Conservation (phyloP, 345 rosid genomes). For the Sonneratia caseolaris region DNA sequence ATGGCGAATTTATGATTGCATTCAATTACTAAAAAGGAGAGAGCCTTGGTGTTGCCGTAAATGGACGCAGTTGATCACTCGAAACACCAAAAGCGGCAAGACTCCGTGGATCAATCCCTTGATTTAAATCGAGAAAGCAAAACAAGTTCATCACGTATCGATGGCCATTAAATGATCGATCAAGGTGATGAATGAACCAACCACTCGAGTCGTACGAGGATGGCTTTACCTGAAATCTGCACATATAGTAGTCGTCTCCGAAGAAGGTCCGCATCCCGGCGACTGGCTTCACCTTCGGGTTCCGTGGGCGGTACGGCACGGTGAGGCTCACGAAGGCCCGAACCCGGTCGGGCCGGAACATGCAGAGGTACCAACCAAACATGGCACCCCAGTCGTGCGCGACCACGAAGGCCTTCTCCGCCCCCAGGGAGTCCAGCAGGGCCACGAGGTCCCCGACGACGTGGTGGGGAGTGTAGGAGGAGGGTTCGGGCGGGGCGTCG, state of each 20-base stretch:
- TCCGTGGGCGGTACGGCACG: constrained; percentile 60
- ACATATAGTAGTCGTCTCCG: constrained; percentile 76
- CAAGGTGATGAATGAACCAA: too few species aligned
- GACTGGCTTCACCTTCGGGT: constrained; percentile 49
- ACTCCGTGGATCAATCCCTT: too few species aligned
- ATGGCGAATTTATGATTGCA: too few species aligned
- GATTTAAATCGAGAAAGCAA: too few species aligned
- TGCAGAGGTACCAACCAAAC: constrained; percentile 66
- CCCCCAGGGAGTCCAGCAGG: constrained; percentile 47
- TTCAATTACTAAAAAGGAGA: too few species aligned
- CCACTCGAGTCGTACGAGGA: too few species aligned
- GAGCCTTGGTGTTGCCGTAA: too few species aligned
- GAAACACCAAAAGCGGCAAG: too few species aligned
- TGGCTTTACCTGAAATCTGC: constrained; percentile 64
- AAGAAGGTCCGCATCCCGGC: constrained; percentile 37
- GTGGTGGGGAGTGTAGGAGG: constrained; percentile 45
- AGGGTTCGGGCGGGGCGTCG: constrained; percentile 34
- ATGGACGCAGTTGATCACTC: too few species aligned
- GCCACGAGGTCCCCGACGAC: constrained; percentile 54
- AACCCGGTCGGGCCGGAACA: constrained; percentile 59
- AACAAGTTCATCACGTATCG: too few species aligned
- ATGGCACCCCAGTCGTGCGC: constrained; percentile 82
- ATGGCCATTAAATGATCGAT: too few species aligned
- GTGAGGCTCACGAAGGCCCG: constrained; percentile 49
- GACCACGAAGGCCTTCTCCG: constrained; percentile 47